Percentiles rank a stretch among this genome's conserved stretches.
Evolutionary conservation across 139 green algal species (phyloP).

Genomic region (Bryopsis sp.): DNA sequence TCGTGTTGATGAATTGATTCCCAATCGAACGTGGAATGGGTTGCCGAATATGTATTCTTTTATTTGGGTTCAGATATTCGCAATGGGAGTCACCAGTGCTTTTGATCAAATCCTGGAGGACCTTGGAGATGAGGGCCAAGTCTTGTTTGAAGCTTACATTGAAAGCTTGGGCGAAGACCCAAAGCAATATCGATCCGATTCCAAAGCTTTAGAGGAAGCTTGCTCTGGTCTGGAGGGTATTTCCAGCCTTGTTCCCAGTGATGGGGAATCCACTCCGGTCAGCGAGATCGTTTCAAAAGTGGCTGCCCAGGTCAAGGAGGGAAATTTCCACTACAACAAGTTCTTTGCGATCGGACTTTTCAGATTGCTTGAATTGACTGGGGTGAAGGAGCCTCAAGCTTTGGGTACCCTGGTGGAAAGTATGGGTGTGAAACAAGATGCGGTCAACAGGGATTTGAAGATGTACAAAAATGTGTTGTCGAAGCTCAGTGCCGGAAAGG

Average conservation of each 20-base stretch:
- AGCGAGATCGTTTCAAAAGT: constrained; percentile 59
- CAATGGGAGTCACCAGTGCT: constrained; percentile 75
- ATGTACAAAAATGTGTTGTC: constrained; percentile 84
- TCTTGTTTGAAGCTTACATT: constrained; percentile 73
- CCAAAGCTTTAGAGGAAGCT: constrained; percentile 13
- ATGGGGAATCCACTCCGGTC: constrained; percentile 38
- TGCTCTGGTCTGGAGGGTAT: constrained; percentile 12
- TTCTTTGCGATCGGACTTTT: constrained; percentile 93
- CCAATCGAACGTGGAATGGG: not conserved
- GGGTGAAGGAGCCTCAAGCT: constrained; percentile 75
- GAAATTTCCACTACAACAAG: constrained; percentile 75
- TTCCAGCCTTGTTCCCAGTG: not conserved
- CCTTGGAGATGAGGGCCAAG: constrained; percentile 35
- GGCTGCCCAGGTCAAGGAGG: constrained; percentile 29
- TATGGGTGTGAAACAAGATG: constrained; percentile 56
- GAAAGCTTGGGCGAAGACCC: constrained; percentile 66
- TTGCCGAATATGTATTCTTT: not conserved
- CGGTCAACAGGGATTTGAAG: constrained; percentile 77
- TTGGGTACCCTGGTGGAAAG: constrained; percentile 61
- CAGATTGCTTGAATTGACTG: constrained; percentile 75
- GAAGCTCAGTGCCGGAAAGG: constrained; percentile 80
- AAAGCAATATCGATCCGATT: constrained; percentile 40
- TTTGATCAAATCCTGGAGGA: constrained; percentile 84
- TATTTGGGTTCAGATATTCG: constrained; percentile 56
- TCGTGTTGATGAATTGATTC: constrained; percentile 18